Percentiles rank a stretch among this genome's conserved stretches.
These are phyloP conservation scores for Chenopodium quinoa DNA, from an alignment of 148 eudicot genomes.

Conservation along the genomic window DNA sequence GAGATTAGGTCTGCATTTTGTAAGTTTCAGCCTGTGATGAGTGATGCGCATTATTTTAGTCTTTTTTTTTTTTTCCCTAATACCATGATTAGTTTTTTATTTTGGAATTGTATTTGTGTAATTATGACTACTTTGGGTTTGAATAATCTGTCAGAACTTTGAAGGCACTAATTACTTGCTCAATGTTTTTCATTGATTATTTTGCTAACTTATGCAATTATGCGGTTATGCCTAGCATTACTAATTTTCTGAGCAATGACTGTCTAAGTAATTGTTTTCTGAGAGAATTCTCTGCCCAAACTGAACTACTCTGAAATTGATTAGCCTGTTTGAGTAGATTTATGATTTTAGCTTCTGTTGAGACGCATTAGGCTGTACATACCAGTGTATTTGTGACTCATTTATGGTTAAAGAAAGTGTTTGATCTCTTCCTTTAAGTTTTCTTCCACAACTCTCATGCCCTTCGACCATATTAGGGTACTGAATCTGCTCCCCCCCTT, in stretches of 20 bases:
- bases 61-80: too few species aligned
- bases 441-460: background rate
- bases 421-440: background rate
- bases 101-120: background rate
- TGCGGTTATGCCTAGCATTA: too few species aligned
- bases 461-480: background rate
- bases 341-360: background rate
- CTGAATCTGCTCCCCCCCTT: background rate
- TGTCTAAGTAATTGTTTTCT: background rate
- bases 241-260: background rate
- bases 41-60: too few species aligned
- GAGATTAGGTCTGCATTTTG: background rate
- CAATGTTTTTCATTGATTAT: background rate
- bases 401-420: background rate
- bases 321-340: background rate
- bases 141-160: background rate
- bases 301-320: background rate
- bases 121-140: background rate
- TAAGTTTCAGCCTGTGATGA: background rate
- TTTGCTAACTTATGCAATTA: background rate
- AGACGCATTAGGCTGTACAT: background rate
- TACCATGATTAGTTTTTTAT: too few species aligned
- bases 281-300: background rate
- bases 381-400: background rate
- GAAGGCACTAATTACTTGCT: background rate